These are phyloP conservation scores for Vigna trinervia DNA, from an alignment of 306 rosid species.

Conservation along the genomic window DNA sequence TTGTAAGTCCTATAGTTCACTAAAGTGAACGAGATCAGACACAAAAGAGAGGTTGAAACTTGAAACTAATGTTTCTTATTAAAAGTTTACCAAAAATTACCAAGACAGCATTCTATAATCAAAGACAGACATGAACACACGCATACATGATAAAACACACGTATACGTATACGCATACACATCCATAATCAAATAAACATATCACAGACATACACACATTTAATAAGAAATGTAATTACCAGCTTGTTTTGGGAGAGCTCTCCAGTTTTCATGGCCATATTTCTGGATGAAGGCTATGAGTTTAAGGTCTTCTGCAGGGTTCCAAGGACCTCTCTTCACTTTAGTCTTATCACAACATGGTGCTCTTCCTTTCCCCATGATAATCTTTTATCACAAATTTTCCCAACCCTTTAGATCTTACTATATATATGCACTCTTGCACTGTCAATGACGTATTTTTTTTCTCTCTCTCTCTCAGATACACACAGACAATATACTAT, in stretches of 20 bases:
- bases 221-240: slow-evolving; percentile 49
- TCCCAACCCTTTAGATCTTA: not conserved
- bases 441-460: not conserved
- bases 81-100: not conserved
- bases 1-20: not conserved
- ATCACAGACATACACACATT: not conserved
- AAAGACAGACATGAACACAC: not conserved
- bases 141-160: not conserved
- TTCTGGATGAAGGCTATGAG: slow-evolving; percentile 87
- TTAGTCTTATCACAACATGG: slow-evolving; percentile 89
- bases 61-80: not conserved
- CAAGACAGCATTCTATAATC: not conserved
- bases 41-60: slow-evolving; percentile 22
- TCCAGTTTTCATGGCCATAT: slow-evolving; percentile 96
- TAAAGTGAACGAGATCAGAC: slow-evolving; percentile 26
- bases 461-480: slow-evolving; percentile 9
- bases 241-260: slow-evolving; percentile 94
- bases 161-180: not conserved
- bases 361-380: slow-evolving; percentile 92
- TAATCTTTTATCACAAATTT: not conserved
- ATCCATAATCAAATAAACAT: no score
- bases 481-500: slow-evolving; percentile 26
- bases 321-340: slow-evolving; percentile 99
- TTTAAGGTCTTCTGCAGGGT: slow-evolving; percentile 81
- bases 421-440: not conserved